Percentiles rank a stretch among this genome's conserved stretches.
These are phyloP conservation scores for Geosmithia morbida DNA, from an alignment of 2,329 filamentous ascomycete genomes.

Conservation along the genomic window DNA sequence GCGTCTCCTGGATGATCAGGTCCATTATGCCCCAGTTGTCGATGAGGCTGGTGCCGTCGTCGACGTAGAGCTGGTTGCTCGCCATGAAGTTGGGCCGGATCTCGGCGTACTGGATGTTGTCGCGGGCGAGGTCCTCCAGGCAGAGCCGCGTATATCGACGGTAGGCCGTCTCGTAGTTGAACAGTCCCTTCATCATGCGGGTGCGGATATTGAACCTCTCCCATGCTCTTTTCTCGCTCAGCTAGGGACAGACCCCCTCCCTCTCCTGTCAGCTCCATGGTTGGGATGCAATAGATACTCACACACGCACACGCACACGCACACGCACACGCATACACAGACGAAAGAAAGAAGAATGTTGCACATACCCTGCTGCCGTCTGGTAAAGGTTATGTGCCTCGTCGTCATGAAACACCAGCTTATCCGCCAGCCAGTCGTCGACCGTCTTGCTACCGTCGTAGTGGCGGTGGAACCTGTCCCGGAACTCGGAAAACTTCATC, in stretches of 20 bases:
- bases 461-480: slow-evolving; percentile 16
- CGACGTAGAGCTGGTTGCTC: slow-evolving; percentile 42
- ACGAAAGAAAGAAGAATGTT: slow-evolving; percentile 1
- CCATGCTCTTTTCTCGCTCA: slow-evolving; percentile 31
- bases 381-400: slow-evolving; percentile 41
- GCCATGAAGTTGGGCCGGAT: slow-evolving; percentile 56
- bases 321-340: too few relatives aligned
- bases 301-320: too few relatives aligned
- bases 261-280: too few relatives aligned
- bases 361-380: slow-evolving; percentile 33
- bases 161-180: slow-evolving; percentile 53
- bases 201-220: slow-evolving; percentile 54
- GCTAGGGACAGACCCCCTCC: too few relatives aligned
- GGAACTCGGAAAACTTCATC: slow-evolving; percentile 28
- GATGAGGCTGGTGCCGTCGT: slow-evolving; percentile 37
- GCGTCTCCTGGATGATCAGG: slow-evolving; percentile 42
- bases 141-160: slow-evolving; percentile 42
- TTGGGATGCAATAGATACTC: too few relatives aligned
- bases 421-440: slow-evolving; percentile 42
- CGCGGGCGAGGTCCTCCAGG: slow-evolving; percentile 45
- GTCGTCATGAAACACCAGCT: slow-evolving; percentile 46
- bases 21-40: slow-evolving; percentile 44
- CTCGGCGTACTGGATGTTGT: slow-evolving; percentile 59
- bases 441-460: slow-evolving; percentile 10
- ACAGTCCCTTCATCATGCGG: slow-evolving; percentile 57